Evolutionary conservation across 2,329 filamentous ascomycete species (phyloP), one percentile per base, ranked within the genome.

Genomic region (Shiraia sp.): DNA sequence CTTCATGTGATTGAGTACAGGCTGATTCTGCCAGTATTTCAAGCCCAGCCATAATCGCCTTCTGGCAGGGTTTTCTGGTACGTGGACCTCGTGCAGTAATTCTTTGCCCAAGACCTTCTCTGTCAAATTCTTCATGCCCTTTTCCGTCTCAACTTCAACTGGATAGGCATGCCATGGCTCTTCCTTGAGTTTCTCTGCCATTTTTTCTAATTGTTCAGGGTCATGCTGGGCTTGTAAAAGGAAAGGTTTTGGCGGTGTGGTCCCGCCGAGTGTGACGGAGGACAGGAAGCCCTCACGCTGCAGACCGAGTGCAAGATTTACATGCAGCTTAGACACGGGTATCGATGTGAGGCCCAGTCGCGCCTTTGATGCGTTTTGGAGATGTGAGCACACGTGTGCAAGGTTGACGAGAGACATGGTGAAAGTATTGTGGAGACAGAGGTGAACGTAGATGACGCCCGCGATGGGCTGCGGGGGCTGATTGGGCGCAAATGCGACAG

Each of bases 311-410:
- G 83, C 79, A 12, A 96, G 76, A 31, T 75, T 76, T 49, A 95
- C 83, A 75, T 93, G 90, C 66, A 90, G 82, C 55, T 91, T 91
- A 35, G 82, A 85, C 74, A 86, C 85, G 32, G 86, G 83, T 50
- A 96, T 80, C 6, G 89, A 95, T 23, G 91, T 96, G 36, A 95
- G 77, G 55, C 86, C 88, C 0, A 96, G 82, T 1, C 86, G 84
- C n/a, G 88, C 89, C 61, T 84, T 84, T 42, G 87, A 87, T 55
- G 88, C 88, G 76, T 96, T 96, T 70, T 93, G 88, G 42, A 96
- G 79, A 75, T 96, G 90, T 55, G 90, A 90, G 79, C 88, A 95
- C 73, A 91, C 83, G 76, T 92, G 77, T 59, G 83, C 79, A 52
- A 95, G 80, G 71, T 86, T 82, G 65, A 81, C 76, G 72, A 96